Evolutionary conservation across 441 rosid genomes (phyloP).

Genomic region (Corymbia citriodora): DNA sequence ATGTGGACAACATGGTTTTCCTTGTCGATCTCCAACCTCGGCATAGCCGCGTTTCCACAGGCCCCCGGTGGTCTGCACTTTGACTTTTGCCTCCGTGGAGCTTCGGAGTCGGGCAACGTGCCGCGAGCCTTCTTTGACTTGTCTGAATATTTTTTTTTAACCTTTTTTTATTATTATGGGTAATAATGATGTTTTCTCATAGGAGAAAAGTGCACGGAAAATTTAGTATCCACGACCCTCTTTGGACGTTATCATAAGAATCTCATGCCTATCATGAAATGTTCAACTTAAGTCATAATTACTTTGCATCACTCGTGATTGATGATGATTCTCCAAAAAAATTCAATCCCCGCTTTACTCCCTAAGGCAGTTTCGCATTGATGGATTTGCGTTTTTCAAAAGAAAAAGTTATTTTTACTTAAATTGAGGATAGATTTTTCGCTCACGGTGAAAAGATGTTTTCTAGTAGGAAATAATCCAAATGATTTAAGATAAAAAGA

Average conservation of each 20-base stretch:
- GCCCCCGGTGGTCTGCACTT: not conserved
- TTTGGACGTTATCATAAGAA: not conserved
- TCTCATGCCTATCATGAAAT: fast-evolving
- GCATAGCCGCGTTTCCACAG: not conserved
- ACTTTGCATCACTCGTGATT: fast-evolving
- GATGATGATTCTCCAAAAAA: not conserved
- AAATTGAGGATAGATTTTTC: fast-evolving
- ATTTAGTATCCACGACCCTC: fast-evolving
- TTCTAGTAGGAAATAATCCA: not conserved
- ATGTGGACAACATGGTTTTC: not conserved
- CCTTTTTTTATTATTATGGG: not conserved
- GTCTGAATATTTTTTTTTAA: not conserved
- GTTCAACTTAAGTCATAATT: fast-evolving
- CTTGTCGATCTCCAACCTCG: not conserved
- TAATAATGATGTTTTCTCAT: not conserved
- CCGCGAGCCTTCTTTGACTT: not conserved
- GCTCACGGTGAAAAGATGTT: fast-evolving
- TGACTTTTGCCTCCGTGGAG: not conserved
- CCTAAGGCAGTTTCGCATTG: fast-evolving
- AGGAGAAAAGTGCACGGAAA: not conserved
- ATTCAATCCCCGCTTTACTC: fast-evolving
- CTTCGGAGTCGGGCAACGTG: not conserved
- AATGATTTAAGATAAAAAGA: not conserved
- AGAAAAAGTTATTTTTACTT: not conserved
- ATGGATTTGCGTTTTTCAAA: not conserved